Evolutionary conservation across 352 stramenopile genomes (phyloP).

Genomic region (Nothophytophthora sp.): DNA sequence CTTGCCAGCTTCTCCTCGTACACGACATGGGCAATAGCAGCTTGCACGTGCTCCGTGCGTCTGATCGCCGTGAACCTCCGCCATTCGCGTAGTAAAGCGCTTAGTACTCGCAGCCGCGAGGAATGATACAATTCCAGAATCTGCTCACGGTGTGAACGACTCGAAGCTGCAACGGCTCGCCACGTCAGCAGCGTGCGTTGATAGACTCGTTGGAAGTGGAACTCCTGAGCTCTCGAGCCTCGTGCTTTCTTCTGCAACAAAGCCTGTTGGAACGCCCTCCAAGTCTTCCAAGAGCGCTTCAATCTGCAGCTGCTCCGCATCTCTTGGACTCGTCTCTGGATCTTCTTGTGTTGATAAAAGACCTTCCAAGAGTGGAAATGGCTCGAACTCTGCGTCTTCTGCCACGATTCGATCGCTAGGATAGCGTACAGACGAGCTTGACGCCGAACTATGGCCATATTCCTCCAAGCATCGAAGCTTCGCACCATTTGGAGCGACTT

Average conservation of each 20-base stretch:
- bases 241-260: neutral
- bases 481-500: constrained; percentile 6
- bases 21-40: constrained; percentile 22
- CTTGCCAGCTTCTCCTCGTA: constrained; percentile 10
- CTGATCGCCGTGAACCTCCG: constrained; percentile 16
- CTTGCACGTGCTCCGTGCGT: constrained; percentile 24
- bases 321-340: constrained; percentile 2
- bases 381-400: constrained; percentile 3
- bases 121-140: constrained; percentile 31
- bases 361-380: constrained; percentile 25
- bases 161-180: constrained; percentile 3
- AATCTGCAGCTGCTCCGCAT: constrained; percentile 7
- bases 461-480: constrained; percentile 19
- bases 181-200: constrained; percentile 6
- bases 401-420: constrained; percentile 34
- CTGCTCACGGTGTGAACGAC: constrained; percentile 10
- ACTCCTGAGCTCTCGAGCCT: neutral
- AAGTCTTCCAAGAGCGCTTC: constrained; percentile 13
- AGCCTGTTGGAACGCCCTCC: constrained; percentile 8
- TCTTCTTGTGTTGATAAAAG: constrained; percentile 9
- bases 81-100: constrained; percentile 31
- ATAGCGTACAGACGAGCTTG: constrained; percentile 17
- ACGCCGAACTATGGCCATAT: neutral
- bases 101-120: constrained; percentile 27
- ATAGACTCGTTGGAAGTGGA: neutral